These are phyloP conservation scores for Zymoseptoria crescenta DNA, from an alignment of 2,329 filamentous ascomycete genomes.

Conservation along the genomic window DNA sequence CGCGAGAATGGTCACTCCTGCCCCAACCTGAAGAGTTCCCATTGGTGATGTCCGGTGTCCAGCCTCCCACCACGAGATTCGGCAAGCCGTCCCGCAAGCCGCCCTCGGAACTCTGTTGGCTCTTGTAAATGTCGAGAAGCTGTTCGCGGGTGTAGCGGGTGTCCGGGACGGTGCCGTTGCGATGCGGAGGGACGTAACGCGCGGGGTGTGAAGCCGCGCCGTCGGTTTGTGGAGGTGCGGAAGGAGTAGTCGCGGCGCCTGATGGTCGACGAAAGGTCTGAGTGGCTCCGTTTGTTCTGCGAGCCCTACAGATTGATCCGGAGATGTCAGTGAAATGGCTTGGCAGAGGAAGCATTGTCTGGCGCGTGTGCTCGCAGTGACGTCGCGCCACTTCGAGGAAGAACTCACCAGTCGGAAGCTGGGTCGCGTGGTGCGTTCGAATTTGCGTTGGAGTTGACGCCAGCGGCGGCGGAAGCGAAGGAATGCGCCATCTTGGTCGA, in stretches of 20 bases:
- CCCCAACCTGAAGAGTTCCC: constrained; percentile 59
- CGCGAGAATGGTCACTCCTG: constrained; percentile 64
- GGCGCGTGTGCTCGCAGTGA: not conserved
- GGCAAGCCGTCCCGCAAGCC: constrained; percentile 58
- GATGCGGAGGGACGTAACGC: constrained; percentile 55
- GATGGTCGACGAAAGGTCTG: constrained; percentile 60
- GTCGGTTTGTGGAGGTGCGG: constrained; percentile 33
- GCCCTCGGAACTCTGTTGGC: constrained; percentile 48
- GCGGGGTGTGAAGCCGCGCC: constrained; percentile 24
- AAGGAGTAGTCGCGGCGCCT: constrained; percentile 47
- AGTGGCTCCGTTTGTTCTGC: constrained; percentile 58
- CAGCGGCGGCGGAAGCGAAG: not conserved
- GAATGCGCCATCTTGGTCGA: not conserved
- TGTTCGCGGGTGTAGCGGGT: constrained; percentile 71
- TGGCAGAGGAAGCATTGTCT: not conserved
- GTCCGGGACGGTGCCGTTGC: constrained; percentile 49
- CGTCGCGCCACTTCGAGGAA: not conserved
- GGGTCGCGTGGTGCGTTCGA: not conserved
- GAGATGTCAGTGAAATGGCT: not conserved
- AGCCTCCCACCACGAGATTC: constrained; percentile 63
- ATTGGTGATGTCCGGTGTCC: constrained; percentile 69
- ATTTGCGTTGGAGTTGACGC: not conserved
- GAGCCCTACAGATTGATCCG: constrained; percentile 42
- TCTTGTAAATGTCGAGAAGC: constrained; percentile 64
- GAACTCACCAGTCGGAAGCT: constrained; percentile 1